Evolutionary conservation across 2,329 filamentous ascomycete genomes (phyloP).

Genomic region (Penicillium sp.): DNA sequence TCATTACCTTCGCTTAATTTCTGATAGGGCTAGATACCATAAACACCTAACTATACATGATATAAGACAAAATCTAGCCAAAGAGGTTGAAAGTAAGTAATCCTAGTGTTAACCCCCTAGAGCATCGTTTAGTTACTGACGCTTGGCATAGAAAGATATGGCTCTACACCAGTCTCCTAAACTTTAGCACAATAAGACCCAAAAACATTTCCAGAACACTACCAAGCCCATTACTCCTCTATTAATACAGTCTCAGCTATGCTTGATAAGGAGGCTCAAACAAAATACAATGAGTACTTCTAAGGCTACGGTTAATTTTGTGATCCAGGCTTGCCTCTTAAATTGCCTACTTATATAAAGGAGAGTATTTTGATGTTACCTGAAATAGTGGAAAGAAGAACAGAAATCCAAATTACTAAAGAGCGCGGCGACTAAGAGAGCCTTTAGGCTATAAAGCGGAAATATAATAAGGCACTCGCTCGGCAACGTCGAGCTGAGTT

Average conservation of each 20-base stretch:
- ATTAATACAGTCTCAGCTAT: conserved; percentile 25
- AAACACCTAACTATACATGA: not conserved
- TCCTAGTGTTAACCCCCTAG: no score
- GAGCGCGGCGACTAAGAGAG: no score
- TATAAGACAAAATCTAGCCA: no score
- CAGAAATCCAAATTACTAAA: no score
- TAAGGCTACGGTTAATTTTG: conserved; percentile 19
- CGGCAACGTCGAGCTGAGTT: conserved; percentile 13
- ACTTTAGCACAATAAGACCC: conserved; percentile 24
- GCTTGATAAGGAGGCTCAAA: conserved; percentile 21
- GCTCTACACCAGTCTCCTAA: conserved; percentile 24
- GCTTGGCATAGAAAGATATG: conserved; percentile 24
- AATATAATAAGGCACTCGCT: conserved; percentile 21
- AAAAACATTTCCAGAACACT: conserved; percentile 21
- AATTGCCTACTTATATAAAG: conserved; percentile 19
- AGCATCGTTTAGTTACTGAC: no score
- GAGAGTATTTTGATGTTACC: conserved; percentile 19
- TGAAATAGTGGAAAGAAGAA: no score
- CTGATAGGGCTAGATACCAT: conserved; percentile 17
- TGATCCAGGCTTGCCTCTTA: conserved; percentile 14
- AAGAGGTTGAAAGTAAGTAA: no score
- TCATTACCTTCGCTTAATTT: conserved; percentile 9
- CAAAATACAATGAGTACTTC: conserved; percentile 21
- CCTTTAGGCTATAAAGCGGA: conserved; percentile 13
- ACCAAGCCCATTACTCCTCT: conserved; percentile 23